phyloP scores from a whole-genome alignment of 768 basidiomycete genomes.

The Leccinum pellstonianum region DNA sequence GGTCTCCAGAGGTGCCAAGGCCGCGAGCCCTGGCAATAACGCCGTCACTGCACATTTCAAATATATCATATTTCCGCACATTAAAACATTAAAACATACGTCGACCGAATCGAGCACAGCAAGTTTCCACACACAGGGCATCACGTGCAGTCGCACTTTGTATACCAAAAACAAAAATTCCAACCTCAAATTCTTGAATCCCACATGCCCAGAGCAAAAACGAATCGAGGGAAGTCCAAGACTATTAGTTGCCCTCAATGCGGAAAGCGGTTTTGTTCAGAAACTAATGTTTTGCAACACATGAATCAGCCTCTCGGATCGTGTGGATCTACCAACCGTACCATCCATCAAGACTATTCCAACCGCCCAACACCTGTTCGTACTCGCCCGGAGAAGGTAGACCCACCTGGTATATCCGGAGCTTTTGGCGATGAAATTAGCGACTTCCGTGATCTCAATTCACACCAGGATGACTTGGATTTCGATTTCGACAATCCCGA shows the following conservation, averaged over 20 bases:
- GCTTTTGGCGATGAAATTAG: neutral
- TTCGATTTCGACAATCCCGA: neutral
- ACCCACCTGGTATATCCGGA: neutral
- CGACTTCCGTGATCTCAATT: neutral
- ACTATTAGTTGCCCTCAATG: constrained; percentile 3
- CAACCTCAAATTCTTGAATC: neutral
- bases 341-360: neutral
- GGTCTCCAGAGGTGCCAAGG: too few species aligned
- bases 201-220: constrained; percentile 1
- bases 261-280: neutral
- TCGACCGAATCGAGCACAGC: too few species aligned
- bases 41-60: too few species aligned
- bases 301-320: neutral
- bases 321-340: neutral
- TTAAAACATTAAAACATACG: too few species aligned
- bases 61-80: too few species aligned
- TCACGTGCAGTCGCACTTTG: too few species aligned
- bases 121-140: too few species aligned
- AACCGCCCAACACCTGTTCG: neutral
- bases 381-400: too few species aligned
- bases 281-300: constrained; percentile 1
- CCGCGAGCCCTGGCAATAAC: too few species aligned
- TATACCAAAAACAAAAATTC: neutral
- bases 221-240: neutral
- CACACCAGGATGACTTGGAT: neutral